Percentiles rank a stretch among this genome's conserved stretches.
These are phyloP conservation scores for Immersiella caudata DNA, from an alignment of 495 filamentous ascomycete genomes.

Conservation along the genomic window DNA sequence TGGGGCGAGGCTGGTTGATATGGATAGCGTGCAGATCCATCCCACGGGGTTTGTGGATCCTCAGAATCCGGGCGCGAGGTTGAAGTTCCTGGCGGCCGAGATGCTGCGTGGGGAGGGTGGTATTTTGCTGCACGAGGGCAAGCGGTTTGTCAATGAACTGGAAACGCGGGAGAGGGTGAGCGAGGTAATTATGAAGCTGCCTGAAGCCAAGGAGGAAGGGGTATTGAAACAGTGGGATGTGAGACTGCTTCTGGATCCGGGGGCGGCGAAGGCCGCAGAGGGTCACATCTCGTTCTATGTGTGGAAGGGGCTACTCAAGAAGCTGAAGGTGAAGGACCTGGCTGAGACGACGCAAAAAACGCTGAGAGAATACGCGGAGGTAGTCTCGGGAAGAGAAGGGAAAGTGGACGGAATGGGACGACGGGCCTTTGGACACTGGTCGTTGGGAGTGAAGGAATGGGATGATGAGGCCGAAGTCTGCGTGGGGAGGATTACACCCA, in stretches of 20 bases:
- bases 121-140: conserved; percentile 50
- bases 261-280: conserved; percentile 49
- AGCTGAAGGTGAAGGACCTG: conserved; percentile 56
- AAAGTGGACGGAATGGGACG: conserved; percentile 47
- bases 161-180: conserved; percentile 57
- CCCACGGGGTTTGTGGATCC: conserved; percentile 78
- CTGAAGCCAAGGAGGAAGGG: conserved; percentile 14
- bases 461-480: conserved; percentile 54
- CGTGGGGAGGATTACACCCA: conserved; percentile 60
- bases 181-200: conserved; percentile 46
- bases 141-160: conserved; percentile 61
- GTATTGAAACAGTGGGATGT: conserved; percentile 56
- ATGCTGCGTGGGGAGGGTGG: conserved; percentile 62
- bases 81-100: conserved; percentile 66
- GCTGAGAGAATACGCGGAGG: conserved; percentile 50
- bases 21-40: conserved; percentile 62
- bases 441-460: conserved; percentile 38
- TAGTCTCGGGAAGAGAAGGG: conserved; percentile 35
- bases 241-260: conserved; percentile 59
- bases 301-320: conserved; percentile 58
- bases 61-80: conserved; percentile 35
- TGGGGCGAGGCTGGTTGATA: conserved; percentile 58
- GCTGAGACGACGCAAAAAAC: conserved; percentile 41
- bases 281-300: conserved; percentile 62
- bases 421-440: conserved; percentile 57